Evolutionary conservation across 805 yeast species (phyloP), one percentile per base, ranked within the genome.

Genomic region (Monosporozyma servazzii): DNA sequence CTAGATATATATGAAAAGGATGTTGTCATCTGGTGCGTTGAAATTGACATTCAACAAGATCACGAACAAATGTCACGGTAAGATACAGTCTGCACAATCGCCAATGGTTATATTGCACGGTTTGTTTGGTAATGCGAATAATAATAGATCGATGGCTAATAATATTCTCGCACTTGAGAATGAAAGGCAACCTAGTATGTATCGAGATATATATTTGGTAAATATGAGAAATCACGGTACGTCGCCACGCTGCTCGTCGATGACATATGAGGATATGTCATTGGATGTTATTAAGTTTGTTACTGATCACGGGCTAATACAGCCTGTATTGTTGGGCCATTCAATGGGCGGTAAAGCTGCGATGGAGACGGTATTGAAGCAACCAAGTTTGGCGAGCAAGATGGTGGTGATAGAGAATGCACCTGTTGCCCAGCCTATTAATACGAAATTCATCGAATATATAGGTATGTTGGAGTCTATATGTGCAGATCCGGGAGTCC

Each of bases 281-380:
- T 82, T 86, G 0, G 99, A 91, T 65, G 88, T 91, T n/a, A 88
- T 82, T 57, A 59, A 69, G 18, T 91, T 89, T 62, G 76, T 90
- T 10, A 59, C 62, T 0, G 78, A 77, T 3, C 72, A 75, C 57
- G 66, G 2, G 58, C 75, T 45, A 57, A 63, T 23, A 50, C 64
- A 55, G 51, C 84, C 87, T 0, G 78, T 86, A n/a, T 53, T 86
- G 18, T 70, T 86, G 17, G 95, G 95, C 0, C 93, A 86, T 64
- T 84, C 91, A 0, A 84, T 87, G 93, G 99, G 99, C 6, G 99
- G 96, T 4, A 90, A 91, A 62, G 78, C 91, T 0, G 96, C 84
- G 5, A 90, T 91, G 97, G 89, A 93, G 0, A 72, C 86, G 5
- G 83, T 88, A 0, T 70, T 93, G 52, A 72, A 88, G 48, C 72